Base-by-base conservation (phyloP, 2,329 filamentous ascomycete genomes). In the Zarea fungicola region DNA sequence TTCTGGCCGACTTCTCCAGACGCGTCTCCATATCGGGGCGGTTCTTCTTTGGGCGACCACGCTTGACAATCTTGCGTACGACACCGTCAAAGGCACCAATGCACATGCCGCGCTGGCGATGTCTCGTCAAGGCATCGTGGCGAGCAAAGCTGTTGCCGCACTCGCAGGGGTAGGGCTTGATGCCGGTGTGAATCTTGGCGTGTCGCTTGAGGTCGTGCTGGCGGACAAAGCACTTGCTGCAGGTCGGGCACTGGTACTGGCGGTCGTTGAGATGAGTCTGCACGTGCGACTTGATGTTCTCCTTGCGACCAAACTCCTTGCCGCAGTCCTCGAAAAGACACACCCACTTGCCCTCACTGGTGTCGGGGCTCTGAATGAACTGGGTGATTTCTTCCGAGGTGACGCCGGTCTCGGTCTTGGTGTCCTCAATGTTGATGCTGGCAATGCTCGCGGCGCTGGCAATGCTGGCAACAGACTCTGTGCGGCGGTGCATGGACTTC, bases 201-300 rank as follows among this genome's bases (percentile, higher is more conserved):
- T 99, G 93, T 52, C 93, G 84, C 75, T 97, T 99, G 53, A 97
- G 82, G 65, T 99, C 93, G 65, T 99, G 93, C 60, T 96, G 91
- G 31, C 93, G 85, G 35, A 97, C 93, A 65, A 99, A 99, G 70
- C 90, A 92, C 71, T 97, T 97, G 45, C 86, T 78, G 72, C 93
- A 99, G 48, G 87, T 85, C 39, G 92, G 90, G 69, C 93, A 99
- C 66, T 89, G 85, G 71, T 89, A 99, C 65, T 96, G 93, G 41
- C 93, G 81, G 66, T 99, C 93, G 60, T 95, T 93, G 55, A 99
- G 84, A 68, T 99, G 93, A 4, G 93, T 99, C 69, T 99, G 93
- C 13, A 99, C 89, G 65, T 99, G 93, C 1, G 91, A 95, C 65
- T 96, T 95, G 74, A 97, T 96, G 70, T 99, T 97, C 67, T 99